Conservation (phyloP, 2,329 filamentous ascomycete species). For the Paecilomyces niveus region DNA sequence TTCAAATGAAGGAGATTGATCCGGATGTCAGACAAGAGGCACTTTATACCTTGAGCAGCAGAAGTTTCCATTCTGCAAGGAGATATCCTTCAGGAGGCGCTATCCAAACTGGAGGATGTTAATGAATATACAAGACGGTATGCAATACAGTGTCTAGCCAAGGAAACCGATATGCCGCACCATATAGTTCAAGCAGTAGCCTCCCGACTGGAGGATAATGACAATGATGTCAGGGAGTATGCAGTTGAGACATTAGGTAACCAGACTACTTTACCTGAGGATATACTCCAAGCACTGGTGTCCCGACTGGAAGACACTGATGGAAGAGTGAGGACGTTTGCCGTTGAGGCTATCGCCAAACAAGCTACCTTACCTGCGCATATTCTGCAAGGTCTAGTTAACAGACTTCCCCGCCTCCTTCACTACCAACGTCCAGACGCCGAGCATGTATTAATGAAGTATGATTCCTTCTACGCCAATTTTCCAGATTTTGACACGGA, state of each 20-base stretch:
- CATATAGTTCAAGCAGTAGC: not conserved
- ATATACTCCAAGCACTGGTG: not conserved
- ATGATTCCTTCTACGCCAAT: not conserved
- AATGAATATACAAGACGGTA: not conserved
- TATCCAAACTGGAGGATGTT: not conserved
- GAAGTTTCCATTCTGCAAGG: not conserved
- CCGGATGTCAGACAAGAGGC: not conserved
- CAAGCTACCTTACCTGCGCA: not conserved
- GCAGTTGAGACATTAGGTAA: not conserved
- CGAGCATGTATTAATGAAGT: not conserved
- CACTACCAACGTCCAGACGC: not conserved
- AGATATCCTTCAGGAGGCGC: not conserved
- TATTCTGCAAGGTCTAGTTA: not conserved
- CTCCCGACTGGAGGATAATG: not conserved
- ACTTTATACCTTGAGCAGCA: not conserved
- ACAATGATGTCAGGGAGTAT: not conserved
- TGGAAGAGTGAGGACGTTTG: not conserved
- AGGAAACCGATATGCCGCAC: not conserved
- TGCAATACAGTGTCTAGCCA: not conserved
- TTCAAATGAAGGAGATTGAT: not conserved
- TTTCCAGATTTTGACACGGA: not conserved
- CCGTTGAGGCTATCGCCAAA: not conserved
- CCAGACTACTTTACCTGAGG: not conserved
- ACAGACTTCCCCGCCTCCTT: not conserved
- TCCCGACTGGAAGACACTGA: not conserved